Percentiles rank a stretch among this genome's conserved stretches.
These are phyloP conservation scores for Phytophthora ramorum DNA, from an alignment of 352 stramenopile genomes.

Conservation along the genomic window DNA sequence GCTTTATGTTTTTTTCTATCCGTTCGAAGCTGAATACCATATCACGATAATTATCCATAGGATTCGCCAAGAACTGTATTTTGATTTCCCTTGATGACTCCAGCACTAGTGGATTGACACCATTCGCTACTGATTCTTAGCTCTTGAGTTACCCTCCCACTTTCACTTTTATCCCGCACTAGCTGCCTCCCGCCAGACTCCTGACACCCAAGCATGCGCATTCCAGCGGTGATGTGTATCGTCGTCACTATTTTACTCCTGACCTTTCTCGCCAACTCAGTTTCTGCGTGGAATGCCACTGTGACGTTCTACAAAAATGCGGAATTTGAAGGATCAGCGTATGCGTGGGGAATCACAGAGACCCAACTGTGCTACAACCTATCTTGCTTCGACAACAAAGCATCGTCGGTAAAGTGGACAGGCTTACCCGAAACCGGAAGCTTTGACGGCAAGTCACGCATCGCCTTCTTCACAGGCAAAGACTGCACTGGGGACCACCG, in stretches of 20 bases:
- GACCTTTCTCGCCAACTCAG: slow-evolving; percentile 8
- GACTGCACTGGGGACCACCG: slow-evolving; percentile 15
- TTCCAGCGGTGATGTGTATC: background rate
- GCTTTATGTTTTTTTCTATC: too few relatives aligned
- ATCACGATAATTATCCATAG: too few relatives aligned
- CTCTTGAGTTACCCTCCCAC: background rate
- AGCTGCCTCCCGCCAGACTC: background rate
- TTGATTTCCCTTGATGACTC: background rate
- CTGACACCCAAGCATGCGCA: background rate
- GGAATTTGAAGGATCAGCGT: slow-evolving; percentile 15
- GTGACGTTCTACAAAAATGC: slow-evolving; percentile 32
- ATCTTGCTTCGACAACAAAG: slow-evolving; percentile 29
- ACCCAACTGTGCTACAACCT: slow-evolving; percentile 35
- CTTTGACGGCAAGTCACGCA: slow-evolving; percentile 26
- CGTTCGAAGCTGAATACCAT: too few relatives aligned
- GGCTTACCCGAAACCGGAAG: slow-evolving; percentile 5
- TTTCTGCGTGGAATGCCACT: slow-evolving; percentile 21
- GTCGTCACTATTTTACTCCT: background rate
- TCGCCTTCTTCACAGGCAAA: slow-evolving; percentile 30
- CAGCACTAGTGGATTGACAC: too few relatives aligned
- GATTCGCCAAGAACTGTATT: too few relatives aligned
- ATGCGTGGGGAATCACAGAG: slow-evolving; percentile 20
- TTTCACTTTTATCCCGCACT: background rate
- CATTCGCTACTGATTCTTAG: background rate
- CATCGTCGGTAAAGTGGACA: slow-evolving; percentile 37